These are phyloP conservation scores for Vigna mungo DNA, from an alignment of 306 rosid genomes.

Conservation along the genomic window DNA sequence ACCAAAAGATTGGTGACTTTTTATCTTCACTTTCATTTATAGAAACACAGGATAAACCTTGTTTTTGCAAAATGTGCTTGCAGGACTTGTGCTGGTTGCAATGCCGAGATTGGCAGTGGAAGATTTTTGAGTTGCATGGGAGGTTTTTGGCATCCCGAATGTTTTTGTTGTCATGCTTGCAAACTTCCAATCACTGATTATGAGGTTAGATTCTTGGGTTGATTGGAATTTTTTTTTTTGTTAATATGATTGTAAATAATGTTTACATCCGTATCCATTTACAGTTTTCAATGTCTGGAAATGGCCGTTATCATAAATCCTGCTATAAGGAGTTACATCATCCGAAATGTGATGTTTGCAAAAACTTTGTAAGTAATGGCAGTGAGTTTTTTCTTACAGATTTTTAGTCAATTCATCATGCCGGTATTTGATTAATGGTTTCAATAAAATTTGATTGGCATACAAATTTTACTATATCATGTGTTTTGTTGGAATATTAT, in stretches of 20 bases:
- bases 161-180: constrained; percentile 82
- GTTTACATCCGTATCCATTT: constrained; percentile 38
- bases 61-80: constrained; percentile 43
- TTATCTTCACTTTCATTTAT: constrained; percentile 1
- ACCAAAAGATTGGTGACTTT: neutral
- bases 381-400: constrained; percentile 4
- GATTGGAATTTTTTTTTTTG: constrained; percentile 22
- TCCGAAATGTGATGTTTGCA: constrained; percentile 96
- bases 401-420: constrained; percentile 2
- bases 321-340: constrained; percentile 93
- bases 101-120: constrained; percentile 74
- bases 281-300: constrained; percentile 86
- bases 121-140: constrained; percentile 81
- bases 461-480: constrained; percentile 27
- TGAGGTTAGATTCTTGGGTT: constrained; percentile 61
- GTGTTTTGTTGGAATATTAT: constrained; percentile 5
- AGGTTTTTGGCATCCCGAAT: constrained; percentile 91
- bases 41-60: constrained; percentile 24
- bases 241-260: constrained; percentile 34
- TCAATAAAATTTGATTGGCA: constrained; percentile 1
- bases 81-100: constrained; percentile 96
- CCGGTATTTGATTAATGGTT: constrained; percentile 13
- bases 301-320: constrained; percentile 83
- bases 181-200: constrained; percentile 85
- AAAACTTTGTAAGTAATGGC: constrained; percentile 70